Percentiles rank a stretch among this genome's conserved stretches.
phyloP scores from a whole-genome alignment of 1,284 basidiomycete genomes.

The Blastosporella zonata region DNA sequence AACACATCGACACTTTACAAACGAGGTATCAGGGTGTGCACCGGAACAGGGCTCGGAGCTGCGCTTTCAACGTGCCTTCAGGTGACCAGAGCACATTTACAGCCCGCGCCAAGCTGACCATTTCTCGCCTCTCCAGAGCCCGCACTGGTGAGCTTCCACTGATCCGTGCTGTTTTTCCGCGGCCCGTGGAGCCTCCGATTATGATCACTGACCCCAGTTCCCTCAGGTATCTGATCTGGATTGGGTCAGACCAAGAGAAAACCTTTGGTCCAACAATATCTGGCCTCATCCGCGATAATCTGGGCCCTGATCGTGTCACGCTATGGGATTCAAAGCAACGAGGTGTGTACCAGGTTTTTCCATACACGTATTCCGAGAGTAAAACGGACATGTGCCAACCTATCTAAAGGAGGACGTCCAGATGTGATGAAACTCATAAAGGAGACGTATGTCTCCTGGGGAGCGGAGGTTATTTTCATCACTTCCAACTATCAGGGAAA shows the following conservation, averaged over 20 bases:
- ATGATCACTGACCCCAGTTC: constrained; percentile 6
- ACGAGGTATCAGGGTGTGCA: constrained; percentile 78
- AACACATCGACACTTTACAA: constrained; percentile 75
- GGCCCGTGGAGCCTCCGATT: constrained; percentile 4
- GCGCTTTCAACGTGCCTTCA: constrained; percentile 77
- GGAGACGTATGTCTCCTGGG: constrained; percentile 40
- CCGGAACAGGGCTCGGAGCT: constrained; percentile 80
- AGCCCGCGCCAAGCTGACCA: constrained; percentile 4
- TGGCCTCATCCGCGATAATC: constrained; percentile 57
- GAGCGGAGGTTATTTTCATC: constrained; percentile 62
- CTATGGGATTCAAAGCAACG: constrained; percentile 63
- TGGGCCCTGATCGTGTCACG: constrained; percentile 53
- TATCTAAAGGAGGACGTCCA: constrained; percentile 38
- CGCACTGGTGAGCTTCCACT: constrained; percentile 49
- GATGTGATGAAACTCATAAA: constrained; percentile 46
- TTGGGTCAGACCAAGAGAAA: constrained; percentile 75
- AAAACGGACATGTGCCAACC: constrained; percentile 8
- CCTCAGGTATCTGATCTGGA: constrained; percentile 64
- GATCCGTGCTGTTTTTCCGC: constrained; percentile 22
- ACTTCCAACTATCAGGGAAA: constrained; percentile 64
- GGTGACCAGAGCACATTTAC: constrained; percentile 24
- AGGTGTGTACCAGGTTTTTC: constrained; percentile 33
- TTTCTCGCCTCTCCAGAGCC: constrained; percentile 38
- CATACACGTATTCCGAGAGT: not conserved
- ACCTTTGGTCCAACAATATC: constrained; percentile 79